phyloP scores from a whole-genome alignment of 1,139 yeast genomes.

The Pneumocystis murina region DNA sequence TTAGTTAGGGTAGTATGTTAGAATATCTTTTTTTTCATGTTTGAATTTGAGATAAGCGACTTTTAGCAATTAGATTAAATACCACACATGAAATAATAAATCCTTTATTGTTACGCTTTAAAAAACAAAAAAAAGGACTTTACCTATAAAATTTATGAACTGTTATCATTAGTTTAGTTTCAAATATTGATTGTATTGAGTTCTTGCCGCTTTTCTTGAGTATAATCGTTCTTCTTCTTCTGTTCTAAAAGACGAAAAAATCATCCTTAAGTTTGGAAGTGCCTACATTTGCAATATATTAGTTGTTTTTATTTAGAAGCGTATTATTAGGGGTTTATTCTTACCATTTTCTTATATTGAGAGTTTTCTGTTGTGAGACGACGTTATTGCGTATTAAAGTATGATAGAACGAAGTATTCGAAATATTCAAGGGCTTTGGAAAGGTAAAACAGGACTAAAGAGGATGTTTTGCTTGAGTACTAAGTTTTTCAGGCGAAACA shows the following conservation, averaged over 20 bases:
- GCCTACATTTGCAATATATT: slow-evolving; percentile 16
- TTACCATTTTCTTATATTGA: not conserved
- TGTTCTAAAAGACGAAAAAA: slow-evolving; percentile 68
- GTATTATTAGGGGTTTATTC: not conserved
- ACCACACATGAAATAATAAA: slow-evolving; percentile 1
- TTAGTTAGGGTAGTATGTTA: too few species aligned
- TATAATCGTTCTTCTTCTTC: slow-evolving; percentile 71
- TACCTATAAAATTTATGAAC: not conserved
- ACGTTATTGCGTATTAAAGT: not conserved
- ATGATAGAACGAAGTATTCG: not conserved
- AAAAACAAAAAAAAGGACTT: not conserved
- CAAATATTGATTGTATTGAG: not conserved
- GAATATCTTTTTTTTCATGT: not conserved
- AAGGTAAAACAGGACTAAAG: slow-evolving; percentile 24
- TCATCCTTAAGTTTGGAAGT: slow-evolving; percentile 53
- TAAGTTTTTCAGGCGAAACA: slow-evolving; percentile 48
- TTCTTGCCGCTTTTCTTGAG: slow-evolving; percentile 46
- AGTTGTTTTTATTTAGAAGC: not conserved
- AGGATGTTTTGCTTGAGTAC: not conserved
- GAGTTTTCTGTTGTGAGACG: not conserved
- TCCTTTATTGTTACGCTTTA: not conserved
- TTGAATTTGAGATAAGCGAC: not conserved
- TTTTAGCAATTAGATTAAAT: not conserved
- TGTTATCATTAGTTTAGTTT: slow-evolving; percentile 18
- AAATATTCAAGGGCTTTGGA: slow-evolving; percentile 37